Base-by-base conservation (phyloP, 768 basidiomycete genomes). In the Termitomyces sp. region DNA sequence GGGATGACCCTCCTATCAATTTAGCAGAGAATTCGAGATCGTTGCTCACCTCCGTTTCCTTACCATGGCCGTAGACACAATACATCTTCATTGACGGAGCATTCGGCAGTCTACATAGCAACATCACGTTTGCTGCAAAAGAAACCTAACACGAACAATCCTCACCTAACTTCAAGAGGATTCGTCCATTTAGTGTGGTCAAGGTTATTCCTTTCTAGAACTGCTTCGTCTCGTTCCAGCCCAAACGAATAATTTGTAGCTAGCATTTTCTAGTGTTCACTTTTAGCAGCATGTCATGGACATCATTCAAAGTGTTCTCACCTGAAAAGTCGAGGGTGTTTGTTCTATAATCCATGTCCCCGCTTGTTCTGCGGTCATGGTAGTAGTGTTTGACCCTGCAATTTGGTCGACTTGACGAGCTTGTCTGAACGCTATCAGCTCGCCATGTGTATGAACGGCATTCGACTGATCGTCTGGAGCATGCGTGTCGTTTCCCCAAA, bases 1-100 rank as follows among this genome's bases (percentile, higher is more conserved):
- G 16, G 15, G 4, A 27, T 13, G n/a, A n/a, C n/a, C n/a, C 7
- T 25, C 6, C n/a, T 3, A 10, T 43, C 44, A 29, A 18, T 44
- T 40, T 40, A 16, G 22, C 18, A 44, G 5, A 29, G 7, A 20
- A 16, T 18, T 5, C 7, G n/a, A 43, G n/a, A 32, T 20, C 20
- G 23, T 29, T 33, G 52, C 79, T 59, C 36, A 85, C 90, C 80
- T 97, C 94, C 0, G 94, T 99, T 62, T 94, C 90, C 66, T 98
- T 98, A 18, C 96, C 96, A 60, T 92, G 88, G 0, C 96, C 96
- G 72, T 98, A 98, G 2, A 94, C 82, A 59, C 95, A 98, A 68
- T 86, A 90, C 27, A 96, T 86, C 65, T 88, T 91, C 86, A 97
- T 89, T 5, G 87, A 89, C 1, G 96, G 94, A 0, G 97, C 97